Evolutionary conservation across 2,329 filamentous ascomycete species (phyloP), one percentile per base, ranked within the genome.

Genomic region (Chaetothyriales sp.): DNA sequence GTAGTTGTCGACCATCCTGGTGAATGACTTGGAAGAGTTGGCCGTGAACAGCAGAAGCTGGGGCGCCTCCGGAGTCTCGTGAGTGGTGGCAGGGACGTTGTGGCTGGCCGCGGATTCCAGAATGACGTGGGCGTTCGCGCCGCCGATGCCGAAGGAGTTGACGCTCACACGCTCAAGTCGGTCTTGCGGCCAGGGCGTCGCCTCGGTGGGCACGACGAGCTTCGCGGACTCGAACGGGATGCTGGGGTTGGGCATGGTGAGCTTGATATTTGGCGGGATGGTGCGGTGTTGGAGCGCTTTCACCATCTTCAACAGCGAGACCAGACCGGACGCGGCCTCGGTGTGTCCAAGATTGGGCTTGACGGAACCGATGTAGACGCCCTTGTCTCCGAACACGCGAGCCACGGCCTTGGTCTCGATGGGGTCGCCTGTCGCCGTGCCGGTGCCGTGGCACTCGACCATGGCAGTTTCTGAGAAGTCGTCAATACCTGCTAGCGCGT

Each of bases 231-330:
- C 13, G 10, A 40, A 40, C 5, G 33, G 33, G 15, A 40, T 13
- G 10, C 15, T 40, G 4, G 33, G 33, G 44, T 73, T 74, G 1
- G 62, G 58, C 10, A 58, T 67, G 19, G 66, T 59, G 46, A 72
- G 73, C 44, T 70, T 66, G 43, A 60, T 61, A 53, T 71, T 73
- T 1, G 72, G 70, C 7, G 51, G 47, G 8, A 58, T 47, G 18
- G 51, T 43, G 9, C 47, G 44, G 7, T 52, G 43, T 44, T 58
- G 49, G 15, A 58, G 25, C 4, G 47, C 28, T 2, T 48, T 37
- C n/a, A 48, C 43, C 18, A 45, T 49, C 40, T 58, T 58, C 43
- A 58, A 52, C 15, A 58, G n/a, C 5, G 50, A 45, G 13, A 51
- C 46, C 2, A 57, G 40, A 8, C 55, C 55, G 22, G 44, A 22